Evolutionary conservation across 192 early-diverging fungal species (phyloP).

Genomic region (Linnemannia zychae): DNA sequence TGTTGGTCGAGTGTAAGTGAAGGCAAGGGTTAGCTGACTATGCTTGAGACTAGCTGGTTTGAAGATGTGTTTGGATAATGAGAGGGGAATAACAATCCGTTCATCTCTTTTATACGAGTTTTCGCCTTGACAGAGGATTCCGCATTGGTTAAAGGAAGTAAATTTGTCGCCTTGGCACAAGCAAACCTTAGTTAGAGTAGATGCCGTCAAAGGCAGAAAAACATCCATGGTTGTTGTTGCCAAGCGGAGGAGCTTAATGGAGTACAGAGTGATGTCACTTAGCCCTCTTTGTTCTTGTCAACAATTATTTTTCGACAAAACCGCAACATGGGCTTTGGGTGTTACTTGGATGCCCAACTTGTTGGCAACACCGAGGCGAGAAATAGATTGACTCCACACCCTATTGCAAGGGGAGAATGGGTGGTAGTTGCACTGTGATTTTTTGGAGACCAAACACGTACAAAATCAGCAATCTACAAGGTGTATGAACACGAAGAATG

Average conservation of each 20-base stretch:
- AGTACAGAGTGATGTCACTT: background rate
- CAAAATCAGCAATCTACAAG: too few species aligned
- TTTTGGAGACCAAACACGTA: too few species aligned
- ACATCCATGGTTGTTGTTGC: background rate
- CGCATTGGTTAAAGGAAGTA: background rate
- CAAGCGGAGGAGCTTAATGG: too few species aligned
- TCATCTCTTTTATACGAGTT: background rate
- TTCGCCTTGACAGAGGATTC: background rate
- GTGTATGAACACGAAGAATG: background rate
- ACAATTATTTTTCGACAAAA: too few species aligned
- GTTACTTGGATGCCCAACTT: too few species aligned
- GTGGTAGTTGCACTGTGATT: too few species aligned
- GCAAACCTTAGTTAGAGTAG: background rate
- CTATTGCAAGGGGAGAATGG: too few species aligned
- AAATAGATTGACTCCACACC: too few species aligned
- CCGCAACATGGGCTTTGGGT: background rate
- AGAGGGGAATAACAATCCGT: background rate
- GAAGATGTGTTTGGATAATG: background rate
- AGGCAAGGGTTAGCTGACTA: too few species aligned
- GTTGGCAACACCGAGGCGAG: too few species aligned
- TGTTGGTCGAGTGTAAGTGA: background rate
- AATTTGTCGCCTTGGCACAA: background rate
- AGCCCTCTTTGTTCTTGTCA: background rate
- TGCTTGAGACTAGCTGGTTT: background rate
- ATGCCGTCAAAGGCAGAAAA: background rate